Conservation (phyloP, 2,329 filamentous ascomycete genomes). For the Diaporthe longicolla region DNA sequence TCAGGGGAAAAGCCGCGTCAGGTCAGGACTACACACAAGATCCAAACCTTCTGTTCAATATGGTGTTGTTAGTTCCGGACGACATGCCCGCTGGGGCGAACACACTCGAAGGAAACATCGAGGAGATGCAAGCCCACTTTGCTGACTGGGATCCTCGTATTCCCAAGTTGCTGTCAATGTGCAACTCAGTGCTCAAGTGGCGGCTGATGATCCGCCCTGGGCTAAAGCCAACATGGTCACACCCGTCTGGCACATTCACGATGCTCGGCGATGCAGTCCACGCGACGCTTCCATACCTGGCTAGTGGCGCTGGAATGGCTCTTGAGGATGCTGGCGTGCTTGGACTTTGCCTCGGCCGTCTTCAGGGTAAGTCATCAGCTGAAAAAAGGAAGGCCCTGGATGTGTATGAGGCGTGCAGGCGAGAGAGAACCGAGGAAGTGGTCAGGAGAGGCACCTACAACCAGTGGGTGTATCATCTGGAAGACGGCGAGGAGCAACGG, state of each 20-base stretch:
- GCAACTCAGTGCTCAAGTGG: conserved; percentile 73
- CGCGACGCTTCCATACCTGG: conserved; percentile 74
- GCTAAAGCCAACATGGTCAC: conserved; percentile 66
- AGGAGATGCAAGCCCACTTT: conserved; percentile 63
- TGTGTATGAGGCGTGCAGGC: conserved; percentile 71
- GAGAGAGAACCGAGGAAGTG: conserved; percentile 70
- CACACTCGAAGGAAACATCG: conserved; percentile 63
- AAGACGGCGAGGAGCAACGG: conserved; percentile 69
- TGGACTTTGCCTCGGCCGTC: conserved; percentile 65
- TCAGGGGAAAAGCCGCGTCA: conserved; percentile 52
- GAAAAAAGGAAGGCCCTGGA: conserved; percentile 54
- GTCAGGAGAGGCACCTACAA: conserved; percentile 73
- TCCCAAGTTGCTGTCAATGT: conserved; percentile 69
- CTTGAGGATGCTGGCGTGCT: conserved; percentile 72
- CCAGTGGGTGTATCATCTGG: conserved; percentile 73
- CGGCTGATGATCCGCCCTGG: conserved; percentile 69
- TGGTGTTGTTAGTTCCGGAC: conserved; percentile 65
- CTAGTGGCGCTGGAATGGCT: conserved; percentile 70
- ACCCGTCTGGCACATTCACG: conserved; percentile 68
- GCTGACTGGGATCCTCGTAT: conserved; percentile 71
- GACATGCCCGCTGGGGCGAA: conserved; percentile 61
- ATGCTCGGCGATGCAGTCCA: conserved; percentile 76
- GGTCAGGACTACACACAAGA: conserved; percentile 27
- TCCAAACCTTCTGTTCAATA: conserved; percentile 61
- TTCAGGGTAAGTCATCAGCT: conserved; percentile 56